A percentile compares a stretch with the other conserved stretches of the same genome.
Evolutionary conservation across 1,284 basidiomycete genomes (phyloP).

Genomic region (Sphagnurus paluster): DNA sequence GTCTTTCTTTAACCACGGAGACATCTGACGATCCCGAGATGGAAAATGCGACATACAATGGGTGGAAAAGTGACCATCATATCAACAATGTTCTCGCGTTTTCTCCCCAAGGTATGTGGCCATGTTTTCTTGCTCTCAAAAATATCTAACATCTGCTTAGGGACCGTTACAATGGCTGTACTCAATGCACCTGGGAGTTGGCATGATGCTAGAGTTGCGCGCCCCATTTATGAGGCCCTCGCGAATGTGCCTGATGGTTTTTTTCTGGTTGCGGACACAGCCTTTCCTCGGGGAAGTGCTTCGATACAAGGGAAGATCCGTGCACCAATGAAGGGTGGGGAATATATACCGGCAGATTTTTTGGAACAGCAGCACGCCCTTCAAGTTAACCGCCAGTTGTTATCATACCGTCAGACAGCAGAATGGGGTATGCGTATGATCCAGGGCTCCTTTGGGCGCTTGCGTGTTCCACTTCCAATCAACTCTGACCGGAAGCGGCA

Average conservation of each 20-base stretch:
- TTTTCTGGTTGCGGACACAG: slow-evolving; percentile 44
- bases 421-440: slow-evolving; percentile 46
- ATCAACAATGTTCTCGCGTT: slow-evolving; percentile 7
- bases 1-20: slow-evolving; percentile 28
- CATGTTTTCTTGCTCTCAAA: neutral
- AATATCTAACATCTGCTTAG: neutral
- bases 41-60: slow-evolving; percentile 12
- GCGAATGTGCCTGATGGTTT: slow-evolving; percentile 35
- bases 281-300: slow-evolving; percentile 38
- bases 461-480: slow-evolving; percentile 37
- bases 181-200: slow-evolving; percentile 48
- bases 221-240: slow-evolving; percentile 37
- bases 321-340: slow-evolving; percentile 41
- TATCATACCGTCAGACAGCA: slow-evolving; percentile 42
- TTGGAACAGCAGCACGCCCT: slow-evolving; percentile 21
- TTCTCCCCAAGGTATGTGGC: slow-evolving; percentile 3
- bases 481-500: slow-evolving; percentile 21
- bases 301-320: slow-evolving; percentile 33
- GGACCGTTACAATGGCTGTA: slow-evolving; percentile 1
- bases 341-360: slow-evolving; percentile 24
- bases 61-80: slow-evolving; percentile 3
- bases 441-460: slow-evolving; percentile 42
- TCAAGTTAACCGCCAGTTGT: slow-evolving; percentile 32
- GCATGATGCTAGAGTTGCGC: slow-evolving; percentile 44
- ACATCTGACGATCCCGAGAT: slow-evolving; percentile 18